A percentile compares a stretch with the other conserved stretches of the same genome.
Conservation (phyloP, 1,284 basidiomycete species). For the Coriolopsis trogii region DNA sequence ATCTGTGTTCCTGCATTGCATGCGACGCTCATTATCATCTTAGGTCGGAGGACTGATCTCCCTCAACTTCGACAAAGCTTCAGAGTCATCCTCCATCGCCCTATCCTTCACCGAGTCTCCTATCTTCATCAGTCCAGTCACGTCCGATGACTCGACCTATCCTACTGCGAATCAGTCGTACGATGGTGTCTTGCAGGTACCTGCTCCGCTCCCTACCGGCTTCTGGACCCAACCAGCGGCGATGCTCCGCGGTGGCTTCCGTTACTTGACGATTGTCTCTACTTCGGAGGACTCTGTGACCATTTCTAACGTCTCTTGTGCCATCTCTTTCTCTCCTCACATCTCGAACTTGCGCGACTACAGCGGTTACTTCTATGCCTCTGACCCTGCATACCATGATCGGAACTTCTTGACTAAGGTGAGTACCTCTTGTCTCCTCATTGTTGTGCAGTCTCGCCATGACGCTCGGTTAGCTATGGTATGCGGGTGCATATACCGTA, state of each 20-base stretch:
- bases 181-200: conserved; percentile 48
- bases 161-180: conserved; percentile 40
- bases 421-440: conserved; percentile 1
- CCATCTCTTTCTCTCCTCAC: conserved; percentile 60
- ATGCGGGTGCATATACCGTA: conserved; percentile 63
- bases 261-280: conserved; percentile 56
- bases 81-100: conserved; percentile 39
- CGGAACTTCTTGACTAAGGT: conserved; percentile 55
- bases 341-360: conserved; percentile 53
- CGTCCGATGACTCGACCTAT: conserved; percentile 47
- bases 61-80: conserved; percentile 37
- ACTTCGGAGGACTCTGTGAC: conserved; percentile 38
- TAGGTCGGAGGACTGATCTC: conserved; percentile 52
- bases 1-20: not conserved
- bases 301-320: conserved; percentile 55
- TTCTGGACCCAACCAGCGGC: conserved; percentile 53
- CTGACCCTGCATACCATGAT: conserved; percentile 50
- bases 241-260: conserved; percentile 54
- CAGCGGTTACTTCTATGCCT: conserved; percentile 57
- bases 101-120: conserved; percentile 54
- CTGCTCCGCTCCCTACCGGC: conserved; percentile 40
- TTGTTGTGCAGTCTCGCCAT: not conserved
- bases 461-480: conserved; percentile 47
- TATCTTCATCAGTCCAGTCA: conserved; percentile 45
- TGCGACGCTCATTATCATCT: not conserved